Evolutionary conservation across 2,329 filamentous ascomycete species (phyloP), one percentile per base, ranked within the genome.

Genomic region (Calonectria ilicicola): DNA sequence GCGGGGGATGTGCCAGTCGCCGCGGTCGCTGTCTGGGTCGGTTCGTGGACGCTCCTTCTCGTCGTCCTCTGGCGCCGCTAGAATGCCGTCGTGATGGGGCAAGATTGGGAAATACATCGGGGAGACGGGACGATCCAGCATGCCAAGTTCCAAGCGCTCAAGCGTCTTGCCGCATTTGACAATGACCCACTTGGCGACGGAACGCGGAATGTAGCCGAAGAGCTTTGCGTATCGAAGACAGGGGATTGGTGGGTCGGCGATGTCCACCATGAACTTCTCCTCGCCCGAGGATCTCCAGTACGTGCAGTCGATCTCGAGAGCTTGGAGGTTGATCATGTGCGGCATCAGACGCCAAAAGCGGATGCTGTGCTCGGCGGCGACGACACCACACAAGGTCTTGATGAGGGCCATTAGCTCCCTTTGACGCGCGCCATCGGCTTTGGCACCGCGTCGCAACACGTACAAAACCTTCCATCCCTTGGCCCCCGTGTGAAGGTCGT

Each of bases 81-180:
- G 62, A 51, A 23, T 40, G 29, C n/a, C 44, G 29, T 40, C 40
- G 2, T 0, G 49, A 14, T 53, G 26, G 15, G 27, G 49, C 27
- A 53, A 26, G 21, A 38, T 9, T 47, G 44, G 44, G 7, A 47
- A 47, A 21, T 47, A 40, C 3, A 21, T 15, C 5, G 21, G 14
- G 3, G 70, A 68, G 23, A 68, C 29, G 38, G 67, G 67, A 0
- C 70, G 64, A 19, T 75, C 76, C 3, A 78, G 6, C 73, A 78
- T 74, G 12, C 65, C 65, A 0, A 78, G 56, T 35, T 78, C 76
- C 0, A 78, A 2, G 0, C 76, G 70, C 10, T 78, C 74, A 0
- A 78, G 38, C 0, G 67, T 73, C 3, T 67, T 35, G 1, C 38
- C 27, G 0, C 47, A 60, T 35, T 14, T 49, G 2, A 78, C 19